Percentiles rank a stretch among this genome's conserved stretches.
Conservation (phyloP, 768 basidiomycete species). For the Rossbeevera mucosa region DNA sequence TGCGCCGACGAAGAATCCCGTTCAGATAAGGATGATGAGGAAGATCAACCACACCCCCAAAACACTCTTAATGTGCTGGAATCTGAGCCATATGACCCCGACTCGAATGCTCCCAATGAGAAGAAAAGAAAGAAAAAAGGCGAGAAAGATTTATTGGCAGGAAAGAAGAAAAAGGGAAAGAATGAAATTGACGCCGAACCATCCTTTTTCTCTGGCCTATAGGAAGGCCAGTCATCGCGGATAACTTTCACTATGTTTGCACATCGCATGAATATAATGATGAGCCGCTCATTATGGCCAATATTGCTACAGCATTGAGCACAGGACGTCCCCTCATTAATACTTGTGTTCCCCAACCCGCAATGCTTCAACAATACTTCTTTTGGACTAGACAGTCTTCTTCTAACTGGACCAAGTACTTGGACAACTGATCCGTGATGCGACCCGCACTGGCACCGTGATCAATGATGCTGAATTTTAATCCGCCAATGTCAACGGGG, state of each 20-base stretch:
- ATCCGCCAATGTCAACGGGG: background rate
- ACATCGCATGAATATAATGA: background rate
- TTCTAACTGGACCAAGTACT: background rate
- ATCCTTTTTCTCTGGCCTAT: slow-evolving; percentile 67
- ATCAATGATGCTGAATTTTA: background rate
- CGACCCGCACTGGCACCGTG: background rate
- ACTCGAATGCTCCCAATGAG: slow-evolving; percentile 31
- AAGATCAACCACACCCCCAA: slow-evolving; percentile 11
- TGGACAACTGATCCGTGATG: too few species aligned
- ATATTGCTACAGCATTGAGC: background rate
- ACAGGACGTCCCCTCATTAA: background rate
- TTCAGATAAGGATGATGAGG: slow-evolving; percentile 11
- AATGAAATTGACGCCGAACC: slow-evolving; percentile 55
- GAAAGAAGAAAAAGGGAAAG: slow-evolving; percentile 54
- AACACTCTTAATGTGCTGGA: background rate
- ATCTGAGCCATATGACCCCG: slow-evolving; percentile 18
- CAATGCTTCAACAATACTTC: too few species aligned
- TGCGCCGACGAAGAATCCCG: slow-evolving; percentile 20
- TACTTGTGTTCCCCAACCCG: background rate
- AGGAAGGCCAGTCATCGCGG: background rate
- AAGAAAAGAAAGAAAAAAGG: slow-evolving; percentile 57
- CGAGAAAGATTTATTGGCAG: slow-evolving; percentile 44
- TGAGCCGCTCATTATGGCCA: background rate
- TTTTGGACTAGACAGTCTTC: background rate
- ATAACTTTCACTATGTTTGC: background rate